Conservation (phyloP, 352 stramenopile genomes). For the Pythium scleroteichum region DNA sequence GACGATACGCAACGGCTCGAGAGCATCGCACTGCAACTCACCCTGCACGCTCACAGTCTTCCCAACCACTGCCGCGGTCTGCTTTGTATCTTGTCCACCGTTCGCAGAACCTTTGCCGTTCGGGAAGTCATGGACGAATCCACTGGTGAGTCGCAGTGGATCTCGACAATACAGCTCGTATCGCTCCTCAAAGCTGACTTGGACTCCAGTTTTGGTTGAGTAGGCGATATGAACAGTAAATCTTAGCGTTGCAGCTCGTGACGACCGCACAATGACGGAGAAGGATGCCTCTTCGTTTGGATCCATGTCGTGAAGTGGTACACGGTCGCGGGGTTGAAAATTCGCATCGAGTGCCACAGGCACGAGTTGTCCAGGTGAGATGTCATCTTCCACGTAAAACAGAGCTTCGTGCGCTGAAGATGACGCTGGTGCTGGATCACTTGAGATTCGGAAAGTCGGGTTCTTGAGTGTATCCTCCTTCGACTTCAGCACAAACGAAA, state of each 20-base stretch:
- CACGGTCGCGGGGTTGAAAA: slow-evolving; percentile 53
- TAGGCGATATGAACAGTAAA: slow-evolving; percentile 62
- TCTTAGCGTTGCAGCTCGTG: slow-evolving; percentile 38
- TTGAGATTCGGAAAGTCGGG: slow-evolving; percentile 50
- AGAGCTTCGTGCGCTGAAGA: slow-evolving; percentile 43
- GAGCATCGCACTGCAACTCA: slow-evolving; percentile 48
- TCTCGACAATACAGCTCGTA: slow-evolving; percentile 66
- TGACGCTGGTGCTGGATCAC: slow-evolving; percentile 54
- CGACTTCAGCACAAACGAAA: slow-evolving; percentile 56
- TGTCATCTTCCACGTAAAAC: slow-evolving; percentile 50
- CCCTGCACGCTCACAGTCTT: slow-evolving; percentile 66
- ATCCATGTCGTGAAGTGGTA: slow-evolving; percentile 40
- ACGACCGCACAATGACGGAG: slow-evolving; percentile 60
- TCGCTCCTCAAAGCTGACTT: slow-evolving; percentile 63
- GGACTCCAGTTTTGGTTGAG: slow-evolving; percentile 62
- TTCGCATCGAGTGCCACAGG: slow-evolving; percentile 48
- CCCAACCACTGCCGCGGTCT: slow-evolving; percentile 61
- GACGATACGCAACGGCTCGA: slow-evolving; percentile 53
- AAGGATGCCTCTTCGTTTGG: slow-evolving; percentile 47
- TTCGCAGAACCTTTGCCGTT: slow-evolving; percentile 35
- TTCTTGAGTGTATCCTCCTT: slow-evolving; percentile 73
- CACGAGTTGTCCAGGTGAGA: slow-evolving; percentile 26
- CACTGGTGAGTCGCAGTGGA: slow-evolving; percentile 55
- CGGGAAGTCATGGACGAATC: slow-evolving; percentile 68
- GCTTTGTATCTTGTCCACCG: slow-evolving; percentile 29